phyloP scores from a whole-genome alignment of 1,284 basidiomycete species.

The Malassezia japonica region DNA sequence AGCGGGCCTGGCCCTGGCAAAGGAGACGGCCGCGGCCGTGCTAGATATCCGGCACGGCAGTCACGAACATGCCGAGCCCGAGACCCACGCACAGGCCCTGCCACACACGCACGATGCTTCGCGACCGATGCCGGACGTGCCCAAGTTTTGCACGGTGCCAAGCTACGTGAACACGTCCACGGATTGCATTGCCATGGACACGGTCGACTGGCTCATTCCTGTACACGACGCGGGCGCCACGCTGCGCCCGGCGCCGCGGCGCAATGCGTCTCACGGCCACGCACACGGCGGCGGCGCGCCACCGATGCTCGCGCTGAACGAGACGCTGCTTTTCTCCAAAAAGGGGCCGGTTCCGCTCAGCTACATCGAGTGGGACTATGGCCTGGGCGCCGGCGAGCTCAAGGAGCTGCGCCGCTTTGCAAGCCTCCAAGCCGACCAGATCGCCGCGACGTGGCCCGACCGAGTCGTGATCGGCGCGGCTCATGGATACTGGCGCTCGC shows the following conservation, averaged over 20 bases:
- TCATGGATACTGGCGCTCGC: conserved; percentile 35
- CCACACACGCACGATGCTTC: not conserved
- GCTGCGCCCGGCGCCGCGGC: conserved; percentile 8
- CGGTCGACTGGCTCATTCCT: conserved; percentile 1
- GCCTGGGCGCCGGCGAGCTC: conserved; percentile 22
- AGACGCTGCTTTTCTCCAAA: conserved; percentile 29
- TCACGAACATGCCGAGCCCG: not conserved
- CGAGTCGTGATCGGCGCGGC: conserved; percentile 28
- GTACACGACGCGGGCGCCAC: conserved; percentile 2
- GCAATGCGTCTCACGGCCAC: not conserved
- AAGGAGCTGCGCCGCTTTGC: conserved; percentile 27
- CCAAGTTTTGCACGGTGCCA: conserved; percentile 10
- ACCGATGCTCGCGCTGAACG: conserved; percentile 25
- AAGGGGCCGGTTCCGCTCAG: conserved; percentile 43
- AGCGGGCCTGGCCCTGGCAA: too few species aligned
- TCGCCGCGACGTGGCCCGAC: conserved; percentile 16
- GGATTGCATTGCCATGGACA: conserved; percentile 10
- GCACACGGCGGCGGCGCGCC: conserved; percentile 4
- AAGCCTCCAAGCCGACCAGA: conserved; percentile 16
- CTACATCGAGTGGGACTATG: conserved; percentile 46
- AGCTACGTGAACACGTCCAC: not conserved
- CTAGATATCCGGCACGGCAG: not conserved
- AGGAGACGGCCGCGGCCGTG: not conserved
- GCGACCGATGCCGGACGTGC: not conserved
- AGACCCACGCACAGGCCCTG: not conserved